Conservation (phyloP, 768 basidiomycete species). For the Hericium alpestre region DNA sequence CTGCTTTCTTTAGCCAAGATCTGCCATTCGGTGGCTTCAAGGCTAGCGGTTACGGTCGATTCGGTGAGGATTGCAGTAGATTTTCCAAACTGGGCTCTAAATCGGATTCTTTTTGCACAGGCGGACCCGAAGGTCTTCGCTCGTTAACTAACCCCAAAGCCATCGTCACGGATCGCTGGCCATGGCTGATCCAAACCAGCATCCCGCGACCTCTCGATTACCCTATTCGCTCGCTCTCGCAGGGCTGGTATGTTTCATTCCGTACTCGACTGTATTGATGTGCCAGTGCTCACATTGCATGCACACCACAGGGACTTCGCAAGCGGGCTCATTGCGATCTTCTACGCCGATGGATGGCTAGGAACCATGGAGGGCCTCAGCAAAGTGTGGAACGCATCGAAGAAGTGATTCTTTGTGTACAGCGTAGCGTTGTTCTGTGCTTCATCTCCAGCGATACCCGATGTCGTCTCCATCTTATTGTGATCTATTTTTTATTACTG, state of each 20-base stretch:
- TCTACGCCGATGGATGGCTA: constrained; percentile 41
- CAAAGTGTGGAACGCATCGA: constrained; percentile 28
- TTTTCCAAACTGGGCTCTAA: neutral
- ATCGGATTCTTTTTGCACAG: constrained; percentile 27
- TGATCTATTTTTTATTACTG: no score
- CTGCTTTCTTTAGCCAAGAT: constrained; percentile 54
- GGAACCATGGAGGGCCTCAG: constrained; percentile 29
- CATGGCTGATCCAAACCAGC: constrained; percentile 67
- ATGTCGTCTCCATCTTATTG: no score
- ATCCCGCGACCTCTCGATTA: constrained; percentile 86
- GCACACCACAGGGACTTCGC: constrained; percentile 35
- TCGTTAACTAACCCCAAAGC: constrained; percentile 83
- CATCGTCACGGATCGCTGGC: constrained; percentile 79
- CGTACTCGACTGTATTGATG: constrained; percentile 1
- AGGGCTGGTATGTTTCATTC: constrained; percentile 55
- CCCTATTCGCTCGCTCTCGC: constrained; percentile 60
- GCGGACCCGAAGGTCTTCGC: constrained; percentile 88
- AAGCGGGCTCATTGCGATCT: constrained; percentile 34
- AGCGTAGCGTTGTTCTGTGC: no score
- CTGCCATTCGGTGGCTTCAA: constrained; percentile 94
- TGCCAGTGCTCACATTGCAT: neutral
- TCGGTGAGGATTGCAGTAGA: constrained; percentile 40
- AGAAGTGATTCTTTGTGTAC: constrained; percentile 11
- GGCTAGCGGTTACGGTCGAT: constrained; percentile 85
- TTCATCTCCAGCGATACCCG: no score